Evolutionary conservation across 1,284 basidiomycete species (phyloP).

Genomic region (Ganoderma meredithae): DNA sequence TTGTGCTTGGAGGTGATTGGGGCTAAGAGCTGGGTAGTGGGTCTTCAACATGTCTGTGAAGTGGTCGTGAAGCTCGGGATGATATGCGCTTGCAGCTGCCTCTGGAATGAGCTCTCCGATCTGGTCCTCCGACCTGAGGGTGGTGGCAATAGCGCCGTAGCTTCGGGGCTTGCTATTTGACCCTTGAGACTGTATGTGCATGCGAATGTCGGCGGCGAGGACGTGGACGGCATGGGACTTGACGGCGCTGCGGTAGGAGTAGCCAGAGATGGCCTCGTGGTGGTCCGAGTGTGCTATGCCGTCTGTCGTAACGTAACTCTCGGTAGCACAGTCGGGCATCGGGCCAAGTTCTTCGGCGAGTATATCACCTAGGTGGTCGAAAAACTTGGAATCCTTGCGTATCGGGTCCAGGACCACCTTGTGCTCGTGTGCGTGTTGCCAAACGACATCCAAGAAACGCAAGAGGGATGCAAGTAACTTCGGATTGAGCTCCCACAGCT

Average conservation of each 20-base stretch:
- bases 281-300: constrained; percentile 62
- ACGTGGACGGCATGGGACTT: constrained; percentile 83
- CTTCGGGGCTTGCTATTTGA: constrained; percentile 57
- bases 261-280: constrained; percentile 66
- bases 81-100: constrained; percentile 72
- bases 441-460: constrained; percentile 82
- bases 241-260: constrained; percentile 75
- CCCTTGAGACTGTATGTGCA: constrained; percentile 55
- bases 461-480: constrained; percentile 80
- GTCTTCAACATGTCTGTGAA: constrained; percentile 54
- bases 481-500: constrained; percentile 79
- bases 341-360: constrained; percentile 72
- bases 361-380: constrained; percentile 68
- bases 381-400: constrained; percentile 65
- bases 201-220: constrained; percentile 72
- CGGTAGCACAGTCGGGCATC: constrained; percentile 66
- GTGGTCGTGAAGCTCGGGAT: constrained; percentile 71
- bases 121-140: constrained; percentile 65
- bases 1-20: constrained; percentile 72
- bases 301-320: constrained; percentile 54
- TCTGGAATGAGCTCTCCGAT: constrained; percentile 71
- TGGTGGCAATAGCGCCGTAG: constrained; percentile 61
- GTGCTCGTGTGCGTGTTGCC: constrained; percentile 86
- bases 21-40: constrained; percentile 60
- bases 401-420: constrained; percentile 62